Base-by-base conservation (phyloP, 2,329 filamentous ascomycete genomes). In the Cladosporium sp. region DNA sequence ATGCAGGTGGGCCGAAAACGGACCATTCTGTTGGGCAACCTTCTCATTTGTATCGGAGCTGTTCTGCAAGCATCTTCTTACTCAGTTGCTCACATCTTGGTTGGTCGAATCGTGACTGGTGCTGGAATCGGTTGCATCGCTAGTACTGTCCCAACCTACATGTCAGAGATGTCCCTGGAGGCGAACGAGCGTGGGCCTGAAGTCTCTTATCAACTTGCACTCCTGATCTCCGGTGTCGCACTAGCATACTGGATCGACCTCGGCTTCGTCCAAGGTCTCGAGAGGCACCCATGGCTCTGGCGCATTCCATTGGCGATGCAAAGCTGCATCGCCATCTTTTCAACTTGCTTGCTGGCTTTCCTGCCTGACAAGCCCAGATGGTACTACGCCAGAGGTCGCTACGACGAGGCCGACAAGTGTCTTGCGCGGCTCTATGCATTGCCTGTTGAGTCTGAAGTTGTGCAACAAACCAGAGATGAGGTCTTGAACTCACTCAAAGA, bases 271-370 rank as follows among this genome's bases (percentile, higher is more conserved):
- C 68, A 70, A 63, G 69, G 69, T 5, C 67, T 72, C 7, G 71
- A 74, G 67, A 68, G 58, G 55, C 33, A 74, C 68, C 66, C 74
- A 66, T 67, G 62, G 68, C 64, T 75, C 64, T 76, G 73, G 74
- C 72, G 75, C 16, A 67, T 77, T n/a, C 74, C 75, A 1, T 69
- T 78, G 28, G 74, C 72, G 7, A 67, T 77, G 23, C 76, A 78
- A 66, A 62, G 65, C 14, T 67, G 73, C 66, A 76, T 78, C 62
- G 72, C 72, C 1, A 70, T 75, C 35, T 67, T 76, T 16, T 75
- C 75, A 2, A 70, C 69, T 1, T 59, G 61, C 16, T 46, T 69
- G 5, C 69, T 76, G 59, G 67, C 71, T 49, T 69, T 65, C 70
- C 66, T 73, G 3, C 76, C 75, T 1, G 74, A 77, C 46, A 76